These are phyloP conservation scores for Auricularia cornea DNA, from an alignment of 768 basidiomycete species.

Conservation along the genomic window DNA sequence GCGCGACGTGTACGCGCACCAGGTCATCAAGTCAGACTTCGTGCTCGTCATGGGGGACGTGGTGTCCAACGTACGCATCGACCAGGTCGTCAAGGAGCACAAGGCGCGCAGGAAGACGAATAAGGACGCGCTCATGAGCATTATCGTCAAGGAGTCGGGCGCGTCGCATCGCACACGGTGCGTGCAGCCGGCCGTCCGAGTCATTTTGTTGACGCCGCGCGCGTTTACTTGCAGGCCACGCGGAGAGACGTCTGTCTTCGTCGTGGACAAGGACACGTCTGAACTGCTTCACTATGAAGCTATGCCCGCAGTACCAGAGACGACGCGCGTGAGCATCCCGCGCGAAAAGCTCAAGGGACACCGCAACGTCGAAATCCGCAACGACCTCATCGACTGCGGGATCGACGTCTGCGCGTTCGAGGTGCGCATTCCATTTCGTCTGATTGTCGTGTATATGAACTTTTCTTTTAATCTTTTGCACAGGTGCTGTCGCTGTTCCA, in stretches of 20 bases:
- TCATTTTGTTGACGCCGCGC: not conserved
- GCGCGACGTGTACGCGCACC: slow-evolving; percentile 88
- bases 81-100: slow-evolving; percentile 82
- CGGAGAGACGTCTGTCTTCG: slow-evolving; percentile 71
- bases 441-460: not conserved
- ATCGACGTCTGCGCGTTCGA: slow-evolving; percentile 94
- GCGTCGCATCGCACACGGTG: slow-evolving; percentile 64
- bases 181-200: slow-evolving; percentile 12
- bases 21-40: slow-evolving; percentile 84
- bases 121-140: slow-evolving; percentile 94
- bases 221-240: slow-evolving; percentile 44
- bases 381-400: slow-evolving; percentile 80
- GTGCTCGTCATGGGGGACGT: slow-evolving; percentile 87
- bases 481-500: slow-evolving; percentile 94
- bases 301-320: slow-evolving; percentile 59
- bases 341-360: slow-evolving; percentile 64
- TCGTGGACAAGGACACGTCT: slow-evolving; percentile 63
- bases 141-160: slow-evolving; percentile 80
- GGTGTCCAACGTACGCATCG: slow-evolving; percentile 86
- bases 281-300: slow-evolving; percentile 84
- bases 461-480: not conserved
- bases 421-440: slow-evolving; percentile 38
- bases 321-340: slow-evolving; percentile 56
- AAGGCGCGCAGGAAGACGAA: slow-evolving; percentile 79
- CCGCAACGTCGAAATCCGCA: slow-evolving; percentile 76